Base-by-base conservation (phyloP, 768 basidiomycete genomes). In the Paxillus involutus region DNA sequence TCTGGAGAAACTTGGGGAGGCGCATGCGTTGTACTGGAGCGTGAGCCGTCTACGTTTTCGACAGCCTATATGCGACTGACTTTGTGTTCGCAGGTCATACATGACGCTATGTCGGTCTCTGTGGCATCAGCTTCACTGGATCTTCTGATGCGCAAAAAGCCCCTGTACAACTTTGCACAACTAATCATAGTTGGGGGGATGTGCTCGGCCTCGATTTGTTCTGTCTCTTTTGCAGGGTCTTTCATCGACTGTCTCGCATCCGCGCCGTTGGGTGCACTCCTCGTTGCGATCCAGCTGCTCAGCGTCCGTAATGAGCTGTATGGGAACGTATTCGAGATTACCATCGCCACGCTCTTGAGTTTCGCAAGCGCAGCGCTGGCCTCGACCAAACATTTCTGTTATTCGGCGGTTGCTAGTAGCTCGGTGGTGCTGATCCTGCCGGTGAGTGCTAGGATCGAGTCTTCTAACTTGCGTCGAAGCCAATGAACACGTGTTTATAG, bases 391-490 rank as follows among this genome's bases (percentile, higher is more conserved):
- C 70, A 77, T 30, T 84, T 94, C 57, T 94, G 91, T 70, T 94
- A 90, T 64, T 84, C 91, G 0, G 88, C 92, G 0, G 75, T 92
- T 51, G 87, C 88, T 0, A 88, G 88, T 6, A 82, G 81, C 35
- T 84, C 88, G 4, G 82, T 92, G 49, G 88, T 92, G 4, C 78
- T 91, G 56, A 92, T 94, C 59, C 77, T 92, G 3, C 90, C 89
- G 5, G 86, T 87, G 55, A 63, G 81, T 68, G 0, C 46, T 46
- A 17, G 9, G 44, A 16, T 24, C 10, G 6, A 19, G 8, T 12
- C 9, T 33, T 12, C 35, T 30, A 13, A 1, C 19, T 51, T 8
- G 35, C 5, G 44, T 51, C 4, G 17, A 1, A n/a, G 16, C 44
- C 55, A 12, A 59, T 45, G 17, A 53, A 45, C 42, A 32, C 39